A percentile compares a stretch with the other conserved stretches of the same genome.
Evolutionary conservation across 352 stramenopile species (phyloP).

Genomic region (Blastocystis sp.): DNA sequence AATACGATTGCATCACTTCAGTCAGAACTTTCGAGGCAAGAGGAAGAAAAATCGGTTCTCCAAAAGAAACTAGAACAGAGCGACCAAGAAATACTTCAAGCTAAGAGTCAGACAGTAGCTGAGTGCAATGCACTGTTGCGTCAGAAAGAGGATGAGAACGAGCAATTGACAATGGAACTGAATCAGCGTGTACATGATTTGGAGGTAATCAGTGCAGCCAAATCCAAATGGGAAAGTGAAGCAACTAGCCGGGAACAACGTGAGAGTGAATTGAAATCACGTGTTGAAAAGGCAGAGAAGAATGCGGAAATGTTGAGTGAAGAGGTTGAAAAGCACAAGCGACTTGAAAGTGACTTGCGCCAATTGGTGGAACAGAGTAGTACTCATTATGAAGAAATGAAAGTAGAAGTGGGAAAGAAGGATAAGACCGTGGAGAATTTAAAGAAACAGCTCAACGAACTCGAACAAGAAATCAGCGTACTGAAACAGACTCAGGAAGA

Average conservation of each 20-base stretch:
- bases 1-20: neutral
- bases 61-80: neutral
- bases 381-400: neutral
- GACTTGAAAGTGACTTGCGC: conserved; percentile 20
- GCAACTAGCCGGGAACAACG: neutral
- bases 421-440: neutral
- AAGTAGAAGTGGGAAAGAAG: neutral
- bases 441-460: neutral
- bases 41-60: neutral
- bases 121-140: conserved; percentile 20
- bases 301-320: neutral
- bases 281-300: neutral
- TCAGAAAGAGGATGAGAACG: conserved; percentile 44
- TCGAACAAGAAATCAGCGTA: neutral
- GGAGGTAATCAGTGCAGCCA: neutral
- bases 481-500: neutral
- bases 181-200: neutral
- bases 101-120: neutral
- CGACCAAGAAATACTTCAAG: neutral
- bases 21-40: neutral
- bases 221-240: neutral
- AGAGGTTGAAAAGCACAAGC: conserved; percentile 42
- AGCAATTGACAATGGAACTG: conserved; percentile 5
- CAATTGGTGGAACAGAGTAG: neutral
- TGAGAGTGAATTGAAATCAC: neutral